phyloP scores from a whole-genome alignment of 805 yeast species.

The Yarrowia sp. region DNA sequence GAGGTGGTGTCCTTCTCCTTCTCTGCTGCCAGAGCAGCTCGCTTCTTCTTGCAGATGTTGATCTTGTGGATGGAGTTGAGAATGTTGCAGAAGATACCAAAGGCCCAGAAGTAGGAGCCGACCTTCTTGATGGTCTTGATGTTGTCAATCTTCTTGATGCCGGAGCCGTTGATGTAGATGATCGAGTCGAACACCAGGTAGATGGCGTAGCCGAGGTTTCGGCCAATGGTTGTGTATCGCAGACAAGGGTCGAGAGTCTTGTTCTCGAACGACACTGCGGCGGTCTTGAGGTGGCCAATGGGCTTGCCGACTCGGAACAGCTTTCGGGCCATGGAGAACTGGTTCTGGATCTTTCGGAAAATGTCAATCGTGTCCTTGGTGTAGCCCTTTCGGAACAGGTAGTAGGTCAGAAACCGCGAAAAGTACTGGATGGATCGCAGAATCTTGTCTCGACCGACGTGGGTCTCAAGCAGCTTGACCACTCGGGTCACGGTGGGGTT shows the following conservation, averaged over 20 bases:
- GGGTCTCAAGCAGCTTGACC: conserved; percentile 67
- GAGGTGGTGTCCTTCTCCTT: conserved; percentile 52
- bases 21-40: conserved; percentile 51
- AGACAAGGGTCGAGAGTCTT: conserved; percentile 68
- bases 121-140: conserved; percentile 53
- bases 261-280: conserved; percentile 70
- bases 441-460: conserved; percentile 81
- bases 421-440: conserved; percentile 82
- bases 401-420: conserved; percentile 72
- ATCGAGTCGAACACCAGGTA: conserved; percentile 51
- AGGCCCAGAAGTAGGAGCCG: conserved; percentile 78
- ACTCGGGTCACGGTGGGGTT: conserved; percentile 75
- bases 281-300: conserved; percentile 68
- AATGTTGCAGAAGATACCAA: conserved; percentile 70
- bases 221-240: conserved; percentile 53
- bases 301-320: conserved; percentile 86
- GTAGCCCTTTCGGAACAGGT: conserved; percentile 64
- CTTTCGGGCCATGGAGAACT: conserved; percentile 77
- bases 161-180: conserved; percentile 47
- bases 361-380: conserved; percentile 56
- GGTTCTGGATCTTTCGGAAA: conserved; percentile 63
- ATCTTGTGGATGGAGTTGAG: conserved; percentile 64
- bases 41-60: conserved; percentile 54
- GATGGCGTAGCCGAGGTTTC: conserved; percentile 50
- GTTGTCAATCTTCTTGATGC: conserved; percentile 50